Evolutionary conservation across 2,329 filamentous ascomycete species (phyloP).

Genomic region (Triangularia setosa): DNA sequence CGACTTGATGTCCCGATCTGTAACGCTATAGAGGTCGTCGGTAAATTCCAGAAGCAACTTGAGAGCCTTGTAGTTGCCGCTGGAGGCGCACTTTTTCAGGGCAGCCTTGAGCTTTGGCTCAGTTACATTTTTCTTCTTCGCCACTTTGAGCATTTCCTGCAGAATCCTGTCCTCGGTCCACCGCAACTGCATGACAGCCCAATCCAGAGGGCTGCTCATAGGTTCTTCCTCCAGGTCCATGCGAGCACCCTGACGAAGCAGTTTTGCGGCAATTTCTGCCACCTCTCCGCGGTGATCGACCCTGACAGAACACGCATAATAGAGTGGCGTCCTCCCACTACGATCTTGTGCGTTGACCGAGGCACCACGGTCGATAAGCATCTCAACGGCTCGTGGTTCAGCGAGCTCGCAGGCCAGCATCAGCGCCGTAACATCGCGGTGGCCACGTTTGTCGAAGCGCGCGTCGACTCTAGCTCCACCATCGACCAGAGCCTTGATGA

Average conservation of each 20-base stretch:
- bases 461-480: constrained; percentile 23
- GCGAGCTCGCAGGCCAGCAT: constrained; percentile 26
- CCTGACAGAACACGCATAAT: constrained; percentile 18
- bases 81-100: constrained; percentile 15
- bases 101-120: constrained; percentile 17
- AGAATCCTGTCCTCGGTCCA: constrained; percentile 25
- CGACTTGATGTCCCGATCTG: constrained; percentile 17
- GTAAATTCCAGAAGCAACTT: constrained; percentile 21
- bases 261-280: constrained; percentile 19
- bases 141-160: constrained; percentile 20
- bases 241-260: constrained; percentile 19
- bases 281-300: constrained; percentile 22
- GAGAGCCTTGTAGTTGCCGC: constrained; percentile 23
- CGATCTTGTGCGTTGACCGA: constrained; percentile 23
- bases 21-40: constrained; percentile 15
- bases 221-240: constrained; percentile 24
- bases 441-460: constrained; percentile 22
- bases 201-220: constrained; percentile 19
- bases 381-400: constrained; percentile 21
- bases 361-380: constrained; percentile 21
- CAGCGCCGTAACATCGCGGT: constrained; percentile 19
- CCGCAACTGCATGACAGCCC: constrained; percentile 21
- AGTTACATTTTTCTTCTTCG: constrained; percentile 15
- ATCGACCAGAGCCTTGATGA: constrained; percentile 22
- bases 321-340: constrained; percentile 18